Base-by-base conservation (phyloP, 2,329 filamentous ascomycete genomes). In the Aureobasidium sp. region DNA sequence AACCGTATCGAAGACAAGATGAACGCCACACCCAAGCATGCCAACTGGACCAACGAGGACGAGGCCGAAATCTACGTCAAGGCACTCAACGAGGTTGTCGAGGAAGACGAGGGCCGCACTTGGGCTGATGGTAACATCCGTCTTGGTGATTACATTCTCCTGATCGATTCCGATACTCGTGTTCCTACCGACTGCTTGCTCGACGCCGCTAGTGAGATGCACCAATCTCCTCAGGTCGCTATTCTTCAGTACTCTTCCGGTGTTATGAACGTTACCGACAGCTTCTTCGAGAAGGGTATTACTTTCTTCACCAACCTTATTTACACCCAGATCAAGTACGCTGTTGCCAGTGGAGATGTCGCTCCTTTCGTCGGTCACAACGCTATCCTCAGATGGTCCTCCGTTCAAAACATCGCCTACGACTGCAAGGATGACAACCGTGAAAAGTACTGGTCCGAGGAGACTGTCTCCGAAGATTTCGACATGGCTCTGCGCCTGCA, bases 51-150 rank as follows among this genome's bases (percentile, higher is more conserved):
- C 37, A 86, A 89, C 69, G 79, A 82, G 49, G 84, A 90, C 63
- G 88, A 90, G 72, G 82, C 83, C 7, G 75, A 79, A 63, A 86
- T 85, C 1, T 91, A 91, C 69, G 87, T 72, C 74, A 79, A 68
- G 80, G 84, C 64, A 25, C 80, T 92, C 45, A 82, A 84, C 67
- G 82, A 87, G 63, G 83, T 87, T 20, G 79, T 92, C 41, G 81
- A 86, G 51, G 84, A 75, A 48, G 72, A 86, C 53, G 80, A 89
- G 62, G 85, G 86, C 20, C 84, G 87, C 31, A 88, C 88, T 31
- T 89, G 87, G 88, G 90, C 90, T 20, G 89, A 91, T 70, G 91
- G 90, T 65, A 91, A 94, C 73, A 87, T 96, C 67, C 89, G 90
- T 57, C 79, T 95, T 25, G 91, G 91, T 62, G 90, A 95, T 75